Evolutionary conservation across 345 rosid species (phyloP), one percentile per base, ranked within the genome.

Genomic region (Gossypium mustelinum): DNA sequence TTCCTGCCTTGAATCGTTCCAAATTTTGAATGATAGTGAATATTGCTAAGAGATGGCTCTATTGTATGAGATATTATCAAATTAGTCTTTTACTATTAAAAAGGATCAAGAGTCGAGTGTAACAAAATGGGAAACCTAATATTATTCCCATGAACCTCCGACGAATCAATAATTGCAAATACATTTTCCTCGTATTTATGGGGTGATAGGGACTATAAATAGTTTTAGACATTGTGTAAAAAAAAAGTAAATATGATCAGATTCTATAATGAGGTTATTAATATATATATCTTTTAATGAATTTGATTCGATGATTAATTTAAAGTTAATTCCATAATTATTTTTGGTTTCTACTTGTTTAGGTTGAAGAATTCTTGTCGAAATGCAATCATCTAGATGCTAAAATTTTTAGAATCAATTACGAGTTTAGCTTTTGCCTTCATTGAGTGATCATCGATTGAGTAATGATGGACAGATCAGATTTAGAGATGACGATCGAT

Each of bases 1-100:
- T 74, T 62, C 59, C 18, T 74, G 51, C 61, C 70, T 74, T 74
- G 70, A 74, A 63, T 74, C 27, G 29, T 63, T 73, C 76, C 70
- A 61, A 73, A 59, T 22, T 73, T 81, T 81, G 73, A 80, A 73
- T 72, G 58, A 72, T 45, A 12, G 41, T 34, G 41, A 34, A 5
- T 5, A 34, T 34, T 1, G 7, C 41, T 34, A 1, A 34, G 39
- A 34, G 7, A 5, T 34, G 7, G 1, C 41, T 34, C 0, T 5
- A 1, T 34, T 5, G 41, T 34, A 4, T 20, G 41, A 34, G 7
- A 34, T 34, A 34, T 4, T 0, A 34, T 34, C 0, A 34, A 34
- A 34, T 34, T 5, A 34, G 7, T 5, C 1, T 0, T 5, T 34
- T 34, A 4, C 7, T 34, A 5, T 34, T 34, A 34, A 34, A 34